A percentile compares a stretch with the other conserved stretches of the same genome.
phyloP scores from a whole-genome alignment of 2,329 filamentous ascomycete genomes.

The Albifimbria verrucaria region DNA sequence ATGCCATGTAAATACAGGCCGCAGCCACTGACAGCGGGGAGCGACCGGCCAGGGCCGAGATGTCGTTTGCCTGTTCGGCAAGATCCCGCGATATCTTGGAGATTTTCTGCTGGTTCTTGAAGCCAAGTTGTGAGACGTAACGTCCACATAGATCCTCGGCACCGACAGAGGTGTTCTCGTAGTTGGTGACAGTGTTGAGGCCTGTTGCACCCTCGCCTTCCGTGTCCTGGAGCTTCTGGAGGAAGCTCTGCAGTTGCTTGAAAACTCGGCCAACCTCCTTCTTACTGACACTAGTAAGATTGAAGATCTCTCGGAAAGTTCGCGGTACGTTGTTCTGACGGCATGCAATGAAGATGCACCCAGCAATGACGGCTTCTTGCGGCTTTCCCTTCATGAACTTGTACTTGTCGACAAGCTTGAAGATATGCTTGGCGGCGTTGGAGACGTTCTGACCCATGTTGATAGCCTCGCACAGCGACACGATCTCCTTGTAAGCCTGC shows the following conservation, averaged over 20 bases:
- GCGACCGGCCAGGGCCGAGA: constrained; percentile 82
- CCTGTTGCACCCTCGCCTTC: constrained; percentile 42
- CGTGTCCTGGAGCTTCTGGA: constrained; percentile 68
- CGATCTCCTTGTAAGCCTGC: constrained; percentile 86
- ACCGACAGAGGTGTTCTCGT: constrained; percentile 74
- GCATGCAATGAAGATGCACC: constrained; percentile 96
- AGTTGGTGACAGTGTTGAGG: constrained; percentile 61
- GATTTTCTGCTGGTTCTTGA: constrained; percentile 67
- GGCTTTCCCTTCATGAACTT: constrained; percentile 95
- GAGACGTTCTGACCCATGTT: constrained; percentile 77
- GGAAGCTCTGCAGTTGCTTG: constrained; percentile 86
- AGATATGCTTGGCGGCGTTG: constrained; percentile 90
- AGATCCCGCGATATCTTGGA: constrained; percentile 78
- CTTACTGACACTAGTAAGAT: constrained; percentile 89
- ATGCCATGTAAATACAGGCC: constrained; percentile 95
- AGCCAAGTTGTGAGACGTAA: constrained; percentile 80
- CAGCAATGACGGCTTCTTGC: constrained; percentile 88
- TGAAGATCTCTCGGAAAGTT: constrained; percentile 92
- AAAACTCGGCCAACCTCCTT: constrained; percentile 97
- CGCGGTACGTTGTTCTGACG: constrained; percentile 83
- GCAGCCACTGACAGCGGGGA: constrained; percentile 92
- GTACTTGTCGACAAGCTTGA: constrained; percentile 89
- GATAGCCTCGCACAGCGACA: constrained; percentile 80
- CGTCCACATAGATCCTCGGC: constrained; percentile 83
- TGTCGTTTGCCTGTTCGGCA: constrained; percentile 71